Evolutionary conservation across 352 stramenopile species (phyloP), one percentile per base, ranked within the genome.

Genomic region (Pythium chondricola): DNA sequence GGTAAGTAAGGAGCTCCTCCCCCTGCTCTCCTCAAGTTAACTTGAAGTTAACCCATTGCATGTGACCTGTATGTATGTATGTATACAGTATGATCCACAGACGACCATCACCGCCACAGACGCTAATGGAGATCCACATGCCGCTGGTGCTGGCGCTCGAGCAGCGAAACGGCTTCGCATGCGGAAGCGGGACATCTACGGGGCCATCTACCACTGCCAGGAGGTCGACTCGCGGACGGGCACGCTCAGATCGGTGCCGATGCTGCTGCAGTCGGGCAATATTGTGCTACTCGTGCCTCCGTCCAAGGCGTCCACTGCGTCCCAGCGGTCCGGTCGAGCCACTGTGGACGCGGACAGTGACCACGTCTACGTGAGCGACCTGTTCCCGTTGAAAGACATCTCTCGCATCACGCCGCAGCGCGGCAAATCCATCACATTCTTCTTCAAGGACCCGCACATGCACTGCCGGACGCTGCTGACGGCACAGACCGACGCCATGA

Each of bases 381-480:
- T 88, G 22, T 83, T 91, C 25, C 64, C 65, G 10, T 61, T 91
- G 16, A 71, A 69, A 17, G 73, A 88, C 24, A 67, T 91, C 31
- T 66, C 80, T 14, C 76, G 80, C 13, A 87, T 91, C 61, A 88
- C 80, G 2, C 80, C 80, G 9, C 77, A 88, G 42, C 57, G 65
- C 44, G 71, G 77, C 53, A 88, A 87, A 53, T 88, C 80, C 18
- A 42, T 91, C 51, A 91, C 76, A 29, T 56, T 91, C 13, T 91
- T 91, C 64, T 91, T 91, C 57, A 84, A 84, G 52, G 56, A 83
- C 47, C 69, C 65, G 17, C 52, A 61, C 25, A 47, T 75, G 35
- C 68, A 59, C 14, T 91, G 80, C 38, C 75, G 80, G 29, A 91
- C 78, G 30, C 80, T 91, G 30, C 47, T 91, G 35, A 88, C 74